Conservation (phyloP, 2,329 filamentous ascomycete species). For the Penicillium sp. region DNA sequence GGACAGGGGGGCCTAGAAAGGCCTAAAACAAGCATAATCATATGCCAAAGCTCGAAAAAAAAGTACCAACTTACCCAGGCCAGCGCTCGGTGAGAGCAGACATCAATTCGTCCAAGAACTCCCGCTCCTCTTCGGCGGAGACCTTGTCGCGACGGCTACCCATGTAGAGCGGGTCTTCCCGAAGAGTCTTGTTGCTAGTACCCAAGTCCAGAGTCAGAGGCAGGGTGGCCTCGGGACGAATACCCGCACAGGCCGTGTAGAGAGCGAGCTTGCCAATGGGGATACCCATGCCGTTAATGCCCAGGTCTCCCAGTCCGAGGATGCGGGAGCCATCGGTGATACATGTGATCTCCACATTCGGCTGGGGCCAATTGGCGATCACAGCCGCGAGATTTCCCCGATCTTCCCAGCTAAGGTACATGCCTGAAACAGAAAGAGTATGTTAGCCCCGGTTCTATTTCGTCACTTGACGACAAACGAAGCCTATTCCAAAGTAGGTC, state of each 20-base stretch:
- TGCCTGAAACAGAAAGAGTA: constrained; percentile 47
- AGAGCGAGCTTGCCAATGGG: constrained; percentile 94
- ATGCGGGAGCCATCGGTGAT: constrained; percentile 95
- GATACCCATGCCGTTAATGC: constrained; percentile 97
- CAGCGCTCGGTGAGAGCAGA: constrained; percentile 77
- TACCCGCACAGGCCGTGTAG: constrained; percentile 94
- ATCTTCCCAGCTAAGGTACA: constrained; percentile 96
- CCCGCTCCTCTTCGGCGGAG: constrained; percentile 74
- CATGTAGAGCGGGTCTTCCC: constrained; percentile 87
- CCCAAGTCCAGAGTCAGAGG: constrained; percentile 66
- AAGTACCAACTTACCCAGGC: constrained; percentile 59
- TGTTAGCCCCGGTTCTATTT: constrained; percentile 33
- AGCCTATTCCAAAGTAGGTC: background rate
- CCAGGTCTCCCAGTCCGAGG: constrained; percentile 88
- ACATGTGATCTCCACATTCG: constrained; percentile 90
- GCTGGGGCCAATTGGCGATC: constrained; percentile 89
- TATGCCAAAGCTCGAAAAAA: constrained; percentile 2
- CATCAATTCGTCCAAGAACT: constrained; percentile 98
- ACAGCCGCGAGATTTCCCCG: constrained; percentile 86
- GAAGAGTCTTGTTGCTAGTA: constrained; percentile 64
- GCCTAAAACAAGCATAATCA: constrained; percentile 3
- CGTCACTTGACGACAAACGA: constrained; percentile 15
- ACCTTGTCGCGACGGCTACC: constrained; percentile 84
- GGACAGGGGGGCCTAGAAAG: background rate
- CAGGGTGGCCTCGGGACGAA: constrained; percentile 73